These are phyloP conservation scores for Funneliformis geosporum DNA, from an alignment of 192 early-diverging fungal genomes.

Conservation along the genomic window DNA sequence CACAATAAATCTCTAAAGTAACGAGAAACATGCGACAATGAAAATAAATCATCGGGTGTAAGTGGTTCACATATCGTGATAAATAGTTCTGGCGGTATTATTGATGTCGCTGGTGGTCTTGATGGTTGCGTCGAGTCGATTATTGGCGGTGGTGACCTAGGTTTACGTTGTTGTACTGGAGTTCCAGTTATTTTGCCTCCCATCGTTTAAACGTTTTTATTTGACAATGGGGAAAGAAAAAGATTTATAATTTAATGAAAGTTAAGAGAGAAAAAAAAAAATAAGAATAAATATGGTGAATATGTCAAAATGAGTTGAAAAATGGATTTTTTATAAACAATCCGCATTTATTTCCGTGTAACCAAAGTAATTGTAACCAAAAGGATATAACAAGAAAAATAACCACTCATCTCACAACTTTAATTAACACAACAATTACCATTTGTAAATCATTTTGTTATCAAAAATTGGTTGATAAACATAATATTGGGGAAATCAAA, in stretches of 20 bases:
- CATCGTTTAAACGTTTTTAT: not conserved
- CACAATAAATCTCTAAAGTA: conserved; percentile 13
- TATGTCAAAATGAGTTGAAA: too few relatives aligned
- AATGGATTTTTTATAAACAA: too few relatives aligned
- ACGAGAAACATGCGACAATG: not conserved
- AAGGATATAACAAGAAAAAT: not conserved
- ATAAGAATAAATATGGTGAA: too few relatives aligned
- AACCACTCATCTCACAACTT: not conserved
- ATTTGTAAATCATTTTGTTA: not conserved
- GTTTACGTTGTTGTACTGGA: not conserved
- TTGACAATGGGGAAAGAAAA: too few relatives aligned
- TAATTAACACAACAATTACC: not conserved
- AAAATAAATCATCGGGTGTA: conserved; percentile 6
- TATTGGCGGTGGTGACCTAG: not conserved
- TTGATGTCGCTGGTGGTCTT: not conserved
- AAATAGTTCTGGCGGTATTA: conserved; percentile 25
- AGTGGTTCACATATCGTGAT: conserved; percentile 18
- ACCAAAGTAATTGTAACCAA: not conserved
- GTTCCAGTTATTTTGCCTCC: not conserved
- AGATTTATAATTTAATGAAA: too few relatives aligned
- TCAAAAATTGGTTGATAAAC: not conserved
- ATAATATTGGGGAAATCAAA: too few relatives aligned
- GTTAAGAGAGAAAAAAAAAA: not conserved
- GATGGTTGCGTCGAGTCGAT: not conserved
- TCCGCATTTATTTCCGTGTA: not conserved